Conservation (phyloP, 257 asterid genomes). For the Scutellaria baicalensis region DNA sequence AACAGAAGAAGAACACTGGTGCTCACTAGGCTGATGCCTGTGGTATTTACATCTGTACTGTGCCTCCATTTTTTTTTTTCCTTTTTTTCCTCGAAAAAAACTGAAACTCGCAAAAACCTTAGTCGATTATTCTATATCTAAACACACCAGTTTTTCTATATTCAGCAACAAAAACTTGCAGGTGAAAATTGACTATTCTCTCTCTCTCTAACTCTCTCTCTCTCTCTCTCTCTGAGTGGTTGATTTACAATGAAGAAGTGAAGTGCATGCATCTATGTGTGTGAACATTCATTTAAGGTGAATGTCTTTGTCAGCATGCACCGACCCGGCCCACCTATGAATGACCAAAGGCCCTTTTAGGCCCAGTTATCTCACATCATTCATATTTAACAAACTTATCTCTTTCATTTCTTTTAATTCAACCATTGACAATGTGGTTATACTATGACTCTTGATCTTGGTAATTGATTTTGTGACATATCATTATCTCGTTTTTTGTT, state of each 20-base stretch:
- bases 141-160: background rate
- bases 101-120: background rate
- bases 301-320: slow-evolving; percentile 23
- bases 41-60: slow-evolving; percentile 38
- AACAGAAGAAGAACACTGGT: slow-evolving; percentile 70
- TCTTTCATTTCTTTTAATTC: background rate
- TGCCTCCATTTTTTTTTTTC: slow-evolving; percentile 44
- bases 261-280: slow-evolving; percentile 18
- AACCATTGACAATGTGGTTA: background rate
- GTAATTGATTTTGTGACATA: background rate
- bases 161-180: background rate
- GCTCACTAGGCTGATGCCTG: slow-evolving; percentile 33
- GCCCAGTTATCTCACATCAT: background rate
- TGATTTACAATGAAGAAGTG: background rate
- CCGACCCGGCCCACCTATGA: slow-evolving; percentile 31
- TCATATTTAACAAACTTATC: background rate
- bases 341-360: slow-evolving; percentile 19
- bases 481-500: too few relatives aligned
- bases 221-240: background rate
- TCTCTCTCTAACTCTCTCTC: too few relatives aligned
- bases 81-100: background rate
- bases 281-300: slow-evolving; percentile 18
- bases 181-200: background rate
- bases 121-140: background rate
- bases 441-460: background rate